phyloP scores from a whole-genome alignment of 1,139 yeast species.

The Starmera stellimalicola region DNA sequence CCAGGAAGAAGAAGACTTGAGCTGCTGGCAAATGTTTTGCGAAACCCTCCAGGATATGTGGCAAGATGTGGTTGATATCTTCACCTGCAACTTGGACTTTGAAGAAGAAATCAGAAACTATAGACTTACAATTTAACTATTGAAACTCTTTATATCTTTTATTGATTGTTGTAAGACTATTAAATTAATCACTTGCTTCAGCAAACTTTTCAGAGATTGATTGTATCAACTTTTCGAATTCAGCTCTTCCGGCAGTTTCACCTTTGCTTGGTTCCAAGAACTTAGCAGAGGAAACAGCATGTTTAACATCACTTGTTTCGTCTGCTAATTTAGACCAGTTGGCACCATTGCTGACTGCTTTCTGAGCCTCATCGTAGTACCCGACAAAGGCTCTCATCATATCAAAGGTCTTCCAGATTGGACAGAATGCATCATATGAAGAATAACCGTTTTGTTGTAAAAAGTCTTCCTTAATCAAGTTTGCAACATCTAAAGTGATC shows the following conservation, averaged over 20 bases:
- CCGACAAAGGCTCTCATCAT: constrained; percentile 94
- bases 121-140: neutral
- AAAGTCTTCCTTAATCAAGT: constrained; percentile 91
- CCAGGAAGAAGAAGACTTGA: constrained; percentile 2
- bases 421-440: constrained; percentile 96
- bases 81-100: constrained; percentile 3
- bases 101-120: neutral
- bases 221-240: constrained; percentile 67
- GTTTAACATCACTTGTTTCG: constrained; percentile 82
- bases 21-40: constrained; percentile 5
- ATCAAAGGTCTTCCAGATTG: constrained; percentile 96
- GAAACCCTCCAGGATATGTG: constrained; percentile 6
- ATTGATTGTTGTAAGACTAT: neutral
- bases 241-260: constrained; percentile 62
- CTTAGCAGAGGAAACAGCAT: constrained; percentile 87
- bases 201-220: constrained; percentile 86
- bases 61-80: constrained; percentile 4
- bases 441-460: constrained; percentile 99
- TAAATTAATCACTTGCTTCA: constrained; percentile 75
- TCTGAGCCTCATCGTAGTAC: constrained; percentile 95
- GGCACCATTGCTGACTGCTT: constrained; percentile 90
- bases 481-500: constrained; percentile 89
- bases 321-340: constrained; percentile 90
- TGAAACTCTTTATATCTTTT: neutral
- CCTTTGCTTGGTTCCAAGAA: constrained; percentile 95